phyloP scores from a whole-genome alignment of 805 yeast genomes.

The Kodamaea nitidulidarum region DNA sequence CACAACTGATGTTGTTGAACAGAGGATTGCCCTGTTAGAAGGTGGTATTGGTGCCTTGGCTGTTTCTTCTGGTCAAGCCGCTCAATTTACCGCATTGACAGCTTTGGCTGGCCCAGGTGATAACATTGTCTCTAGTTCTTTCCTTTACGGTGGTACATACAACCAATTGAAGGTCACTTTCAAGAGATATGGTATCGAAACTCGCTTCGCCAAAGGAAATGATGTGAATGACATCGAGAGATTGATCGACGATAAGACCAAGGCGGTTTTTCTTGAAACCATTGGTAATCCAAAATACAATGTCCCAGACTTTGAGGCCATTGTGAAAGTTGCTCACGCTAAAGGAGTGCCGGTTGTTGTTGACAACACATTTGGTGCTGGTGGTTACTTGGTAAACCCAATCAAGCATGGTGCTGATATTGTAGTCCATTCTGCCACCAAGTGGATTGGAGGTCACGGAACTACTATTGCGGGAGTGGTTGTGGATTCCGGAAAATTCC shows the following conservation, averaged over 20 bases:
- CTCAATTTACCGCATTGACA: slow-evolving; percentile 80
- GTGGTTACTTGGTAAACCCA: slow-evolving; percentile 84
- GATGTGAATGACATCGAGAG: slow-evolving; percentile 67
- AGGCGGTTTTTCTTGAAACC: slow-evolving; percentile 84
- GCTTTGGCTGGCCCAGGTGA: slow-evolving; percentile 86
- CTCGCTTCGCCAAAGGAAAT: slow-evolving; percentile 83
- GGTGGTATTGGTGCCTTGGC: slow-evolving; percentile 90
- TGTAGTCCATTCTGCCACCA: slow-evolving; percentile 90
- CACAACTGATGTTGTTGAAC: slow-evolving; percentile 85
- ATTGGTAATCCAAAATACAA: slow-evolving; percentile 92
- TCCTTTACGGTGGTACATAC: slow-evolving; percentile 92
- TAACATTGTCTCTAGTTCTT: slow-evolving; percentile 83
- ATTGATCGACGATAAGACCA: slow-evolving; percentile 77
- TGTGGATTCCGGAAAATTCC: slow-evolving; percentile 88
- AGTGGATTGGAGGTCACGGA: slow-evolving; percentile 98
- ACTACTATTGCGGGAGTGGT: slow-evolving; percentile 90
- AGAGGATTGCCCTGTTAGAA: slow-evolving; percentile 89
- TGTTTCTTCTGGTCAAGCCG: slow-evolving; percentile 94
- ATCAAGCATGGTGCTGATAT: slow-evolving; percentile 88
- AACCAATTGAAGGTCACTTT: slow-evolving; percentile 92
- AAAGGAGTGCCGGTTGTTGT: slow-evolving; percentile 88
- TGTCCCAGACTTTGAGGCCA: slow-evolving; percentile 83
- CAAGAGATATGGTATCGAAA: slow-evolving; percentile 82
- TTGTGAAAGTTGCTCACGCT: slow-evolving; percentile 74
- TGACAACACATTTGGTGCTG: slow-evolving; percentile 97